These are phyloP conservation scores for Fusarium nanum DNA, from an alignment of 2,329 filamentous ascomycete species.

Conservation along the genomic window DNA sequence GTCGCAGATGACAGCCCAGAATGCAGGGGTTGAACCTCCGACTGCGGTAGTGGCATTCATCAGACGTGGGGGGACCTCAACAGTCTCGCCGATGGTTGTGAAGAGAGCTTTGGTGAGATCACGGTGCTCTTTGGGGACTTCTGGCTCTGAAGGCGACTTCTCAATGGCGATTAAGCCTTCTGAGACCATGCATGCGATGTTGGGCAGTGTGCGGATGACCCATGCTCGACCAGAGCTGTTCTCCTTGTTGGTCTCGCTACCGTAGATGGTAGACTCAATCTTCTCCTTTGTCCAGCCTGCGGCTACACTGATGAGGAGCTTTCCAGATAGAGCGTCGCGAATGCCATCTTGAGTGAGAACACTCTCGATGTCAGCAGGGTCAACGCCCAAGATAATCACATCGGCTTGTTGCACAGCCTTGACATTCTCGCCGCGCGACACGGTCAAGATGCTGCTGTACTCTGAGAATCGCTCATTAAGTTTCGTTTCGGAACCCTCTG, in stretches of 20 bases:
- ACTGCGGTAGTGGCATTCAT: slow-evolving; percentile 71
- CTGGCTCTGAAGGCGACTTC: slow-evolving; percentile 30
- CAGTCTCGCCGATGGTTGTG: slow-evolving; percentile 63
- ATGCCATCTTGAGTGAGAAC: slow-evolving; percentile 55
- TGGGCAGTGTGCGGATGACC: slow-evolving; percentile 51
- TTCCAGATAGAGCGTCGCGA: slow-evolving; percentile 53
- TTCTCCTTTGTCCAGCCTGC: slow-evolving; percentile 60
- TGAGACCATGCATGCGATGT: slow-evolving; percentile 50
- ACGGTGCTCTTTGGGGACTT: slow-evolving; percentile 36
- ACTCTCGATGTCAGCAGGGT: slow-evolving; percentile 57
- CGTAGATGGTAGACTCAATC: slow-evolving; percentile 53
- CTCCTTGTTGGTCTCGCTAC: slow-evolving; percentile 27
- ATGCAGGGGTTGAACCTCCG: slow-evolving; percentile 70
- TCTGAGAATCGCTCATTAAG: slow-evolving; percentile 39
- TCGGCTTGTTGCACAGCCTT: slow-evolving; percentile 52
- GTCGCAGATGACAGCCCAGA: slow-evolving; percentile 69
- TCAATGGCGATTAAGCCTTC: slow-evolving; percentile 52
- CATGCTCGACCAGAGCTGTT: slow-evolving; percentile 37
- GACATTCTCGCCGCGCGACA: slow-evolving; percentile 51
- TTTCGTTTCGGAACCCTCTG: slow-evolving; percentile 39
- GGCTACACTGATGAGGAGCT: slow-evolving; percentile 63
- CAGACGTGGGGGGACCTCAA: slow-evolving; percentile 60
- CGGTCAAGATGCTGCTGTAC: slow-evolving; percentile 23
- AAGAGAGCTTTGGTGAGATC: slow-evolving; percentile 61
- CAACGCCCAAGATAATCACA: slow-evolving; percentile 59